Evolutionary conservation across 192 early-diverging fungal genomes (phyloP).

Genomic region (Mortierella alpina): DNA sequence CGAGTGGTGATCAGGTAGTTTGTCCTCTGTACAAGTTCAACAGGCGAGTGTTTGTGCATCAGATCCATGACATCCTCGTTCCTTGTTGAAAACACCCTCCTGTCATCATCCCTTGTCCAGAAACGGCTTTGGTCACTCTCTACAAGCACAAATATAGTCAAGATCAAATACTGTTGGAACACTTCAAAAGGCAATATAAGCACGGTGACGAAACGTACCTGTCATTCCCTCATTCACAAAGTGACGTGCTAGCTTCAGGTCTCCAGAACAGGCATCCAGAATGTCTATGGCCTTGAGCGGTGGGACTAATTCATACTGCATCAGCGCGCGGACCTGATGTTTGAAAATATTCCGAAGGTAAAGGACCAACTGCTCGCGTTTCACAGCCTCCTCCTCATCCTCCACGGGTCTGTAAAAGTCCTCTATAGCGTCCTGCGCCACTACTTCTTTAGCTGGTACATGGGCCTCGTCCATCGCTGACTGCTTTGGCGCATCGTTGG

Average conservation of each 20-base stretch:
- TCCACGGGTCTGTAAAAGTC: neutral
- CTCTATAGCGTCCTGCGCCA: neutral
- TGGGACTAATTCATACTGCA: slow-evolving; percentile 20
- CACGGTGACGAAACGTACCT: neutral
- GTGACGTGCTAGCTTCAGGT: slow-evolving; percentile 3
- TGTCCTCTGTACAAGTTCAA: slow-evolving; percentile 4
- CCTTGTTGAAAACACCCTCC: slow-evolving; percentile 7
- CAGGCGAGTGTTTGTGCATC: slow-evolving; percentile 8
- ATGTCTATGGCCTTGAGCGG: slow-evolving; percentile 31
- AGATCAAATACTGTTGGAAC: neutral
- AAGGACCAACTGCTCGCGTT: slow-evolving; percentile 7
- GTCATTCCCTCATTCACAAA: slow-evolving; percentile 19
- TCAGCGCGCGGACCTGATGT: slow-evolving; percentile 13
- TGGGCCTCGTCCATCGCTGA: no score
- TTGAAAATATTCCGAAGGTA: slow-evolving; percentile 10
- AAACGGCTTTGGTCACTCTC: slow-evolving; percentile 15
- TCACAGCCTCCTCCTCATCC: neutral
- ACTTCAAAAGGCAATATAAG: neutral
- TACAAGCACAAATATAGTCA: neutral
- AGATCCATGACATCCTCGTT: slow-evolving; percentile 19
- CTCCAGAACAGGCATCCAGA: slow-evolving; percentile 25
- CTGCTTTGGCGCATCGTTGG: neutral
- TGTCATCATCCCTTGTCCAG: slow-evolving; percentile 38
- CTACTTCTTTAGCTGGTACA: neutral
- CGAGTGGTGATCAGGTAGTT: slow-evolving; percentile 27